A percentile compares a stretch with the other conserved stretches of the same genome.
These are phyloP conservation scores for Haplosporangium gracile DNA, from an alignment of 192 early-diverging fungal species.

Conservation along the genomic window DNA sequence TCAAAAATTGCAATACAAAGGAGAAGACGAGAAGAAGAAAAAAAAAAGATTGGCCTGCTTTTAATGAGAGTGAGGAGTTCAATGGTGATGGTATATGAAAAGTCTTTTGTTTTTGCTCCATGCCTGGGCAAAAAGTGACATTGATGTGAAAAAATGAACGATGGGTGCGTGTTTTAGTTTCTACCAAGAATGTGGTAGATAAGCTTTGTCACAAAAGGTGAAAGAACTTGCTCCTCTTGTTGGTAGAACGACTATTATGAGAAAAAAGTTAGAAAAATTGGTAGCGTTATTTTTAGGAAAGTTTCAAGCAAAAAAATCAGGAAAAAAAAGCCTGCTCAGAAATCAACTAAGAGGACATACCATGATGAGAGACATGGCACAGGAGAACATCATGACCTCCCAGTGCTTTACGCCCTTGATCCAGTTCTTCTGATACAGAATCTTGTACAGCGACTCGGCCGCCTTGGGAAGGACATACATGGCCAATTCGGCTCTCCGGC, in stretches of 20 bases:
- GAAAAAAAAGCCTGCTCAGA: too few species aligned
- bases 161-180: conserved; percentile 9
- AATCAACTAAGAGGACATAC: conserved; percentile 42
- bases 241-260: conserved; percentile 67
- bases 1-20: background rate
- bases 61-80: background rate
- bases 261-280: background rate
- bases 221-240: conserved; percentile 69
- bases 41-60: background rate
- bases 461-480: conserved; percentile 87
- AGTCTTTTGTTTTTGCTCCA: background rate
- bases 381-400: conserved; percentile 73
- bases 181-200: conserved; percentile 50
- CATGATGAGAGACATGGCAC: conserved; percentile 80
- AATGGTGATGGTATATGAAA: background rate
- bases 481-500: conserved; percentile 75
- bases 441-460: conserved; percentile 72
- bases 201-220: conserved; percentile 61
- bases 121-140: too few species aligned
- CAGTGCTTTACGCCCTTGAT: conserved; percentile 70
- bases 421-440: conserved; percentile 71
- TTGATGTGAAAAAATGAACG: too few species aligned
- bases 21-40: background rate
- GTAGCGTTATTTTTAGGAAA: background rate
- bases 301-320: background rate